Conservation (phyloP, 2,329 filamentous ascomycete species). For the Colletotrichum tanaceti region DNA sequence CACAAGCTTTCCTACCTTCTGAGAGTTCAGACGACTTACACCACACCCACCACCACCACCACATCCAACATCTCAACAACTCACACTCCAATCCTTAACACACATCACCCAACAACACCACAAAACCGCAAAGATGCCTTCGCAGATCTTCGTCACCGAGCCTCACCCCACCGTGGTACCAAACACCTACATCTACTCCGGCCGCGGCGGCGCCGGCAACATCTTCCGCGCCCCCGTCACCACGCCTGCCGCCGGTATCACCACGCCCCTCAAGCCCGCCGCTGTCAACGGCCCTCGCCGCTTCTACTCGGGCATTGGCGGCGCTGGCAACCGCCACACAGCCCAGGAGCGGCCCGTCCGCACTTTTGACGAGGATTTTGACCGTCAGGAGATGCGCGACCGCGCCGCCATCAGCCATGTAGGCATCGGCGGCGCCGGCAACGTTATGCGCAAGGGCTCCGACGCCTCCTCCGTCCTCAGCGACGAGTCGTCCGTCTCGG, state of each 20-base stretch:
- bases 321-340: constrained; percentile 77
- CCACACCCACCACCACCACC: constrained; percentile 9
- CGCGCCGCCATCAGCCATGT: constrained; percentile 40
- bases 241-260: constrained; percentile 60
- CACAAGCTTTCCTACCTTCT: constrained; percentile 13
- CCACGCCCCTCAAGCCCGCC: constrained; percentile 60
- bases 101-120: not conserved
- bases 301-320: constrained; percentile 75
- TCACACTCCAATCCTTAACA: not conserved
- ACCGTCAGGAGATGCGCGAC: constrained; percentile 38
- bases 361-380: constrained; percentile 42
- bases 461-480: constrained; percentile 64
- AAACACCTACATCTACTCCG: constrained; percentile 63
- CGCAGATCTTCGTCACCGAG: constrained; percentile 60
- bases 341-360: constrained; percentile 49
- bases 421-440: constrained; percentile 61
- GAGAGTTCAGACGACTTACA: constrained; percentile 39
- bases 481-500: constrained; percentile 43
- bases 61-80: constrained; percentile 5
- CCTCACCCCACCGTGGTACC: constrained; percentile 60
- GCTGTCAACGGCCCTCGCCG: constrained; percentile 57
- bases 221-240: constrained; percentile 59
- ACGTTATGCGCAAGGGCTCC: constrained; percentile 72
- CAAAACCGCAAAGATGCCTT: constrained; percentile 50
- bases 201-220: constrained; percentile 69